Conservation (phyloP, 768 basidiomycete species). For the Phaeolepiota aurea region DNA sequence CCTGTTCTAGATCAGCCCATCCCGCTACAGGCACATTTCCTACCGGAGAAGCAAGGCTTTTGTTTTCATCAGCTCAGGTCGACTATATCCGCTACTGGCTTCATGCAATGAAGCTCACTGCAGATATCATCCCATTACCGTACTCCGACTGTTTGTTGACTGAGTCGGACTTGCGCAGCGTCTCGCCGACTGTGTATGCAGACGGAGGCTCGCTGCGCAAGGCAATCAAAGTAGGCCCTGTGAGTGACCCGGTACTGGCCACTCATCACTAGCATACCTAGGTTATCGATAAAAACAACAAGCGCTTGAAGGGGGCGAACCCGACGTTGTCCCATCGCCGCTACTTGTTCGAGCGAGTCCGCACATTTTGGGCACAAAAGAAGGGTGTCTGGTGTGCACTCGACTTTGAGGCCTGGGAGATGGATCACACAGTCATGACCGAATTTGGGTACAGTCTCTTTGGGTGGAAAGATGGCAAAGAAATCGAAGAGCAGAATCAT, state of each 20-base stretch:
- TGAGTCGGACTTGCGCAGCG: constrained; percentile 43
- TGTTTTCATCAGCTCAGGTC: constrained; percentile 78
- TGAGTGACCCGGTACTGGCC: not conserved
- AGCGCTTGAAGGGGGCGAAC: constrained; percentile 60
- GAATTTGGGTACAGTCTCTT: constrained; percentile 76
- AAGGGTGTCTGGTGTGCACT: constrained; percentile 68
- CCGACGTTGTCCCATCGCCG: constrained; percentile 47
- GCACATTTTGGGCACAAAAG: constrained; percentile 53
- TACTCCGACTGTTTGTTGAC: constrained; percentile 72
- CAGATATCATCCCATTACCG: constrained; percentile 59
- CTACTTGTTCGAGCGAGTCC: constrained; percentile 58
- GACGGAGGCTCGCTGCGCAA: constrained; percentile 46
- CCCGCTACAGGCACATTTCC: constrained; percentile 46
- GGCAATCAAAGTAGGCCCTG: constrained; percentile 45
- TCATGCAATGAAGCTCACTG: constrained; percentile 62
- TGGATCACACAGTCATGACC: constrained; percentile 61
- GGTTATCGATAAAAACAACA: constrained; percentile 78
- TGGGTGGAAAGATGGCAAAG: constrained; percentile 44
- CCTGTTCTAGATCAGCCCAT: not conserved
- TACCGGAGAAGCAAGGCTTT: constrained; percentile 68
- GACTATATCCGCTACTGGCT: constrained; percentile 85
- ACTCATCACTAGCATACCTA: constrained; percentile 15
- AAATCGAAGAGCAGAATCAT: constrained; percentile 45
- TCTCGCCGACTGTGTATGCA: constrained; percentile 49
- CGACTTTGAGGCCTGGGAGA: constrained; percentile 83